Conservation (phyloP, 1,284 basidiomycete species). For the Boletus sp. region DNA sequence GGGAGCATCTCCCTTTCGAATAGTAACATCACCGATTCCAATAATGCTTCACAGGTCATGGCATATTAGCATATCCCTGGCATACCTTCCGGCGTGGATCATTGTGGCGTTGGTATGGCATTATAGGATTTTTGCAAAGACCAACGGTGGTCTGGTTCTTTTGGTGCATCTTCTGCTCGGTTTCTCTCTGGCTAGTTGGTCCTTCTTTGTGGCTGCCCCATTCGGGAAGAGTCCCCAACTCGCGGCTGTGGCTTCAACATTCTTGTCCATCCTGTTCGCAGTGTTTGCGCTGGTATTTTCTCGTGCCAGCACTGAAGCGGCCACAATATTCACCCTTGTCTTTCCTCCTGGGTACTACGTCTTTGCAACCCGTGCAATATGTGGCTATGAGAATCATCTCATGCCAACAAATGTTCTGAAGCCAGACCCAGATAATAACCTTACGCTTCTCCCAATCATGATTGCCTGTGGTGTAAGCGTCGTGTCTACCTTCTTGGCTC, state of each 20-base stretch:
- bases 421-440: constrained; percentile 60
- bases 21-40: not conserved
- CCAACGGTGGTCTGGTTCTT: constrained; percentile 64
- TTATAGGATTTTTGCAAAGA: constrained; percentile 63
- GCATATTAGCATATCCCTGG: constrained; percentile 59
- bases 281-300: constrained; percentile 67
- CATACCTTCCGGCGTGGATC: constrained; percentile 70
- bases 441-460: constrained; percentile 62
- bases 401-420: constrained; percentile 55
- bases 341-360: constrained; percentile 79
- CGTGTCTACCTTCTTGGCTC: not conserved
- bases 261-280: constrained; percentile 66
- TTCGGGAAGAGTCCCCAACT: constrained; percentile 77
- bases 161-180: constrained; percentile 70
- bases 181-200: constrained; percentile 68
- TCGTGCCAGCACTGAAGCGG: constrained; percentile 48
- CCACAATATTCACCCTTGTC: constrained; percentile 66
- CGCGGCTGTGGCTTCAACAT: constrained; percentile 69
- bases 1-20: constrained; percentile 21
- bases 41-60: constrained; percentile 55
- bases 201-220: constrained; percentile 67
- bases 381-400: constrained; percentile 65
- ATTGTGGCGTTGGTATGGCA: constrained; percentile 66
- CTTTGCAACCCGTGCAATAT: constrained; percentile 68
- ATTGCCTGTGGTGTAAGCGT: constrained; percentile 66